These are phyloP conservation scores for Beauveria bassiana DNA, from an alignment of 2,329 filamentous ascomycete genomes.

Conservation along the genomic window DNA sequence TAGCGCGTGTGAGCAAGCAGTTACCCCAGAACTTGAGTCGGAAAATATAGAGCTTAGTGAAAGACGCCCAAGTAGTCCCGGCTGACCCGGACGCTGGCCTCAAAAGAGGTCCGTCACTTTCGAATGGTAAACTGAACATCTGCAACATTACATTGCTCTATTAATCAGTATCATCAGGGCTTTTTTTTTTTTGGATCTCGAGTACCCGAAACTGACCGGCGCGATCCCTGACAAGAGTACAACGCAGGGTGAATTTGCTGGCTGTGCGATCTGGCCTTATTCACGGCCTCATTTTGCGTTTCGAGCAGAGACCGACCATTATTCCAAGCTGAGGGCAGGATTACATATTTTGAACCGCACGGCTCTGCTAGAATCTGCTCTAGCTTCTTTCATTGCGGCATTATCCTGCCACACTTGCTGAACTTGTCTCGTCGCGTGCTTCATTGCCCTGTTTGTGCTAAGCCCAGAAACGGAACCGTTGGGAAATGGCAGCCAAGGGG, in stretches of 20 bases:
- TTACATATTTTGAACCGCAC: no score
- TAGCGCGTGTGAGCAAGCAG: not conserved
- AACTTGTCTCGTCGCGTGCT: not conserved
- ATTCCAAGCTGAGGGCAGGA: no score
- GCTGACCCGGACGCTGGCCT: not conserved
- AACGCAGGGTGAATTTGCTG: not conserved
- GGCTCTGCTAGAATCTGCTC: not conserved
- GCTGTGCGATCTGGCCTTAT: not conserved
- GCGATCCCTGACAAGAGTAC: not conserved
- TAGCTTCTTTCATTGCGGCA: not conserved
- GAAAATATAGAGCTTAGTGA: not conserved
- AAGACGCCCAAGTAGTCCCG: not conserved
- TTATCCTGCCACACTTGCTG: not conserved
- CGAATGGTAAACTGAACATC: not conserved
- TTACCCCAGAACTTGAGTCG: not conserved
- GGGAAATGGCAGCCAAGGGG: not conserved
- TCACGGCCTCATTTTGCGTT: not conserved
- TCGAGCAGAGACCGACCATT: no score
- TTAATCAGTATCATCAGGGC: not conserved
- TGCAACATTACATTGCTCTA: not conserved
- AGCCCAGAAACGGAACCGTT: not conserved
- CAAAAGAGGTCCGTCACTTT: not conserved
- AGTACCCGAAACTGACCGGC: no score
- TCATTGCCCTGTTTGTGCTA: slow-evolving; percentile 8
- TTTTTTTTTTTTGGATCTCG: no score